Percentiles rank a stretch among this genome's conserved stretches.
Evolutionary conservation across 2,329 filamentous ascomycete species (phyloP).

Genomic region (Xylariaceae sp.): DNA sequence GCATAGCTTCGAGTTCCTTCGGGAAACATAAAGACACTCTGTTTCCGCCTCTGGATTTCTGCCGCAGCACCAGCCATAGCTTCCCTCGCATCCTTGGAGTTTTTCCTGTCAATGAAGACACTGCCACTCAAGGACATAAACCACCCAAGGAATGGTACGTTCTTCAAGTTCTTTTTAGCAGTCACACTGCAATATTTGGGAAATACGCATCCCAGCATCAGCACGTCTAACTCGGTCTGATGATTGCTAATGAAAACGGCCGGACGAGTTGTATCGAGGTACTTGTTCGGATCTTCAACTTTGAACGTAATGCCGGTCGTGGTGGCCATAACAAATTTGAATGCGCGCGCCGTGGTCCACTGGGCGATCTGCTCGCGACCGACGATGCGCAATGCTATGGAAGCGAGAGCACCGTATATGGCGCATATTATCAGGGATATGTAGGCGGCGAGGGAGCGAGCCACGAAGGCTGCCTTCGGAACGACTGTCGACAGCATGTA

Average conservation of each 20-base stretch:
- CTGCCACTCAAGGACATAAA: conserved; percentile 86
- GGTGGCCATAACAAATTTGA: conserved; percentile 73
- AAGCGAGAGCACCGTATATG: conserved; percentile 71
- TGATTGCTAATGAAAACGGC: conserved; percentile 94
- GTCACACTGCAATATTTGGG: conserved; percentile 90
- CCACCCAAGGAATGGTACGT: conserved; percentile 83
- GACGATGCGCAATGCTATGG: conserved; percentile 63
- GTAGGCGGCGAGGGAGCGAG: conserved; percentile 65
- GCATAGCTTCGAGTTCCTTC: conserved; percentile 93
- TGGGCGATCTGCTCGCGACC: conserved; percentile 76
- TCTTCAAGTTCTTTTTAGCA: conserved; percentile 80
- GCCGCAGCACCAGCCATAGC: conserved; percentile 80
- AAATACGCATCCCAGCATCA: conserved; percentile 86
- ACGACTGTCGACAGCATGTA: conserved; percentile 59
- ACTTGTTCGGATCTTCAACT: conserved; percentile 62
- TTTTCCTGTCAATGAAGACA: conserved; percentile 92
- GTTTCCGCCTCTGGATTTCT: conserved; percentile 68
- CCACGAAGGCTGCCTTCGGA: conserved; percentile 62
- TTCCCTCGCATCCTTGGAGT: conserved; percentile 73
- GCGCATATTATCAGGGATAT: conserved; percentile 58
- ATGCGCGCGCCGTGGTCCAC: conserved; percentile 76
- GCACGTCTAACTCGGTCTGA: conserved; percentile 91
- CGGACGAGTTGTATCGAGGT: conserved; percentile 65
- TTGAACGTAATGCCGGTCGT: conserved; percentile 76
- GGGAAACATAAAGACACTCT: conserved; percentile 82